Evolutionary conservation across 2,329 filamentous ascomycete species (phyloP).

Genomic region (Neonectria faginata): DNA sequence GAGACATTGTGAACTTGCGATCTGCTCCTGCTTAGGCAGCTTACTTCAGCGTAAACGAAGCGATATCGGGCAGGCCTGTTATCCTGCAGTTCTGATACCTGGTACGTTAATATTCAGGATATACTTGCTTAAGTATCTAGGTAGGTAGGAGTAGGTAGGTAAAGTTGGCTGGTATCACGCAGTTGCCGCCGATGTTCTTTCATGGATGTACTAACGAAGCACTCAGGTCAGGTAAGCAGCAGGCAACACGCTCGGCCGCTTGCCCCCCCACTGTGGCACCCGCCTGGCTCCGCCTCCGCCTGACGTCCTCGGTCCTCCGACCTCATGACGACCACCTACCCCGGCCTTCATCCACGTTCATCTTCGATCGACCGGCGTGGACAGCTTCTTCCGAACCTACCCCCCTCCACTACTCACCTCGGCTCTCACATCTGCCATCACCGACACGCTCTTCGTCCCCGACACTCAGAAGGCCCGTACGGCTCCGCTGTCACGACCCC

Average conservation of each 20-base stretch:
- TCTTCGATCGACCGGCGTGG: constrained; percentile 9
- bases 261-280: constrained; percentile 15
- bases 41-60: too few species aligned
- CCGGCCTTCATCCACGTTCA: constrained; percentile 7
- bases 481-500: not conserved
- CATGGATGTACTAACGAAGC: too few species aligned
- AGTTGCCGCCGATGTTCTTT: not conserved
- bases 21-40: too few species aligned
- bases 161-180: too few species aligned
- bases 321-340: constrained; percentile 43
- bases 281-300: constrained; percentile 30
- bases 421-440: not conserved
- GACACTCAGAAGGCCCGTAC: not conserved
- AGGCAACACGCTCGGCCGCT: not conserved
- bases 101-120: too few species aligned
- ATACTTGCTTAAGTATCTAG: too few species aligned
- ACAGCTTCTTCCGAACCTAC: constrained; percentile 21
- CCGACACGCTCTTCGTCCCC: not conserved
- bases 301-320: constrained; percentile 32
- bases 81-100: too few species aligned
- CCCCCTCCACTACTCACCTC: constrained; percentile 9
- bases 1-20: too few species aligned
- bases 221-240: not conserved
- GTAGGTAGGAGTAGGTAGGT: too few species aligned
- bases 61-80: too few species aligned